These are phyloP conservation scores for Parascedosporium putredinis DNA, from an alignment of 2,329 filamentous ascomycete genomes.

Conservation along the genomic window DNA sequence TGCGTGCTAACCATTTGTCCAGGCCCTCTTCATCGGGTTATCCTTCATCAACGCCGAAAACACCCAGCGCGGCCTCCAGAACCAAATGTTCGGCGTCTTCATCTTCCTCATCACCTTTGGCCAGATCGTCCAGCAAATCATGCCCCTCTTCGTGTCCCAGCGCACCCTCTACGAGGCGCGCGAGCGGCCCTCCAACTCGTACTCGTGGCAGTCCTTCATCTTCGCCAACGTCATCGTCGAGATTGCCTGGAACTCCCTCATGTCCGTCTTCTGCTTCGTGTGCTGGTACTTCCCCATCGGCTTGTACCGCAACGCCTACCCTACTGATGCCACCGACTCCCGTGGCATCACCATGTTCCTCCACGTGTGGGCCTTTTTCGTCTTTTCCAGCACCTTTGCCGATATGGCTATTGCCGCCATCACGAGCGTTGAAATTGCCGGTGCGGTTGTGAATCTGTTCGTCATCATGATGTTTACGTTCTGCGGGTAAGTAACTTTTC, in stretches of 20 bases:
- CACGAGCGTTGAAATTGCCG: conserved; percentile 50
- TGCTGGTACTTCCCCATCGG: conserved; percentile 62
- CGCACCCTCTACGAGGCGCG: conserved; percentile 60
- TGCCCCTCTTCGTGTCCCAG: conserved; percentile 61
- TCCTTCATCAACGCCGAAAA: conserved; percentile 53
- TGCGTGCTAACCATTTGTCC: background rate
- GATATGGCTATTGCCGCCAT: conserved; percentile 54
- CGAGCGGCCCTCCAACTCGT: conserved; percentile 56
- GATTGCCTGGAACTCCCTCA: conserved; percentile 55
- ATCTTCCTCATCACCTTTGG: conserved; percentile 62
- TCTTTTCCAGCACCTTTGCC: conserved; percentile 57
- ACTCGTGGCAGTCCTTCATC: conserved; percentile 60
- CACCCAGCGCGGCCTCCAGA: conserved; percentile 56
- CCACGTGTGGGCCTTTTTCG: conserved; percentile 50
- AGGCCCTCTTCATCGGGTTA: conserved; percentile 56
- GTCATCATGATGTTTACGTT: conserved; percentile 57
- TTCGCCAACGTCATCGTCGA: conserved; percentile 52
- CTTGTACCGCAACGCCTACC: conserved; percentile 46
- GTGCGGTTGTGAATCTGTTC: conserved; percentile 52
- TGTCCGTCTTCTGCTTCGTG: conserved; percentile 50
- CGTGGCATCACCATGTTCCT: conserved; percentile 55
- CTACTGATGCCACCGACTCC: conserved; percentile 30
- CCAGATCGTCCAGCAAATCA: conserved; percentile 53
- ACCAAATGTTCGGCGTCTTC: conserved; percentile 63
- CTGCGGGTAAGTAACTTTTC: conserved; percentile 23